These are phyloP conservation scores for Clavispora phyllophila DNA, from an alignment of 805 yeast species.

Conservation along the genomic window DNA sequence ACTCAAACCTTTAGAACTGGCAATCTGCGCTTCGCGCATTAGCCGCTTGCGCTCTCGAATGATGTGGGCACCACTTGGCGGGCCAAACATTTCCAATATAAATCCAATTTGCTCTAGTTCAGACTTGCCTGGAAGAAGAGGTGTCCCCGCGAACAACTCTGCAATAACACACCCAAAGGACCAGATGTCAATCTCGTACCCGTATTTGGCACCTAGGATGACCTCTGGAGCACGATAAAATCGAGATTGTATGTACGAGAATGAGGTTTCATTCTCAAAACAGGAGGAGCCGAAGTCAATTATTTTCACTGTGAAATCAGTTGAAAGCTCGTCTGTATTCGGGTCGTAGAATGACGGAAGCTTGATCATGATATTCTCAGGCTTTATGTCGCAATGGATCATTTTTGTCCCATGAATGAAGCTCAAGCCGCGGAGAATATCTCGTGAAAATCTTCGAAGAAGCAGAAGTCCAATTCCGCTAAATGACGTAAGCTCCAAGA, in stretches of 20 bases:
- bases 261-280: slow-evolving; percentile 36
- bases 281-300: slow-evolving; percentile 81
- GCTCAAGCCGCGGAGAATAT: slow-evolving; percentile 55
- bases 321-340: slow-evolving; percentile 22
- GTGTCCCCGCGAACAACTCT: slow-evolving; percentile 15
- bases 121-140: slow-evolving; percentile 23
- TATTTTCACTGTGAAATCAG: slow-evolving; percentile 50
- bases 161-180: slow-evolving; percentile 73
- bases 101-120: slow-evolving; percentile 45
- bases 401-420: slow-evolving; percentile 52
- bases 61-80: slow-evolving; percentile 40
- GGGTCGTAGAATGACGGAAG: slow-evolving; percentile 20
- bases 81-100: slow-evolving; percentile 42
- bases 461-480: slow-evolving; percentile 43
- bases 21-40: slow-evolving; percentile 15
- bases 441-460: slow-evolving; percentile 43
- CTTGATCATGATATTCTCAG: slow-evolving; percentile 69
- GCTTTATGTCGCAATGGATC: slow-evolving; percentile 83
- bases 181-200: slow-evolving; percentile 76
- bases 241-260: slow-evolving; percentile 56
- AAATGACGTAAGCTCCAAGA: slow-evolving; percentile 45
- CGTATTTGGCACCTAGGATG: slow-evolving; percentile 58
- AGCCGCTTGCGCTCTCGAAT: slow-evolving; percentile 35
- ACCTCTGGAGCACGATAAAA: slow-evolving; percentile 81
- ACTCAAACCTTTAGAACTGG: slow-evolving; percentile 6